Evolutionary conservation across 2,329 filamentous ascomycete species (phyloP).

Genomic region (Verticillium klebahnii): DNA sequence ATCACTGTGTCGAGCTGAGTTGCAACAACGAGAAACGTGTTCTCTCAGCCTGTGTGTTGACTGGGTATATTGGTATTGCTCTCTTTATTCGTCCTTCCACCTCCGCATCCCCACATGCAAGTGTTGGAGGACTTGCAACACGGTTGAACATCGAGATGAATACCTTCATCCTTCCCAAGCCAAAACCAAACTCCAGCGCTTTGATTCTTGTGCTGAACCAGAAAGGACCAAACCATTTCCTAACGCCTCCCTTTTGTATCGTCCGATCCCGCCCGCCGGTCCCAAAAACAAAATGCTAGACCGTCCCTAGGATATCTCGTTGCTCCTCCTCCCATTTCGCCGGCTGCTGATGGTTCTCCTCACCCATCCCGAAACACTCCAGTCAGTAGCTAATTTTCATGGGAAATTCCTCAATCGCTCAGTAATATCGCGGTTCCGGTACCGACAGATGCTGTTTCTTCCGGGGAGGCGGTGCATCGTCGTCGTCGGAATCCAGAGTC

Average conservation of each 20-base stretch:
- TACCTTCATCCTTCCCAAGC: background rate
- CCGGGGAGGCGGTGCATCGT: conserved; percentile 40
- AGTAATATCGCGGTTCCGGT: background rate
- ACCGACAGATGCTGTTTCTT: conserved; percentile 39
- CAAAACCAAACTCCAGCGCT: conserved; percentile 2
- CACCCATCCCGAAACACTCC: background rate
- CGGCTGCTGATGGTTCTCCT: background rate
- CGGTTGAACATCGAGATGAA: background rate
- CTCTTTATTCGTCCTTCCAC: background rate
- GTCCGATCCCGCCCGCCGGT: background rate
- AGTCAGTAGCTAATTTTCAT: background rate
- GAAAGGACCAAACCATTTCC: background rate
- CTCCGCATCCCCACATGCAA: background rate
- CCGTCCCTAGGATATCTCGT: background rate
- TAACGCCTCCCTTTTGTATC: background rate
- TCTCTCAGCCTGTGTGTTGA: background rate
- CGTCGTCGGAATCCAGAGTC: conserved; percentile 51
- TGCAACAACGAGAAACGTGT: background rate
- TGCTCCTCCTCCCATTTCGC: background rate
- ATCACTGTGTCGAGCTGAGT: background rate
- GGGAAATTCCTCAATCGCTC: background rate
- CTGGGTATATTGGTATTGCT: background rate
- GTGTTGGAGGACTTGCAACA: background rate
- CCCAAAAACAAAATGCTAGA: background rate
- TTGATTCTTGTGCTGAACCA: background rate